Evolutionary conservation across 257 asterid species (phyloP), one percentile per base, ranked within the genome.

Genomic region (Prunella vulgaris): DNA sequence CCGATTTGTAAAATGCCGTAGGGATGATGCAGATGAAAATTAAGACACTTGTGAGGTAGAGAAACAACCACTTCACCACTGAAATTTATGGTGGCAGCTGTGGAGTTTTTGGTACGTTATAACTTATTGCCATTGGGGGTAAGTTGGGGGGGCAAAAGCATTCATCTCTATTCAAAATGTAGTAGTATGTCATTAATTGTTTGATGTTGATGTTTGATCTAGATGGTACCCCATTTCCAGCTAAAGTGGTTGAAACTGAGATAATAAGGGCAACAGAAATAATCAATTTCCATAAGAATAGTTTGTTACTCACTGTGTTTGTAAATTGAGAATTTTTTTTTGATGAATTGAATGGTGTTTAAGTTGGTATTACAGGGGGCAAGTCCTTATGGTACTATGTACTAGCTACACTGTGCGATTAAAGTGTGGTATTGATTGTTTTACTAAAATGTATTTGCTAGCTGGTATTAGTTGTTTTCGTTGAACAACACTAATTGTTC

Each of bases 61-160:
- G 54, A 58, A 62, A 56, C 49, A 44, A 59, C 62, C 42, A 69
- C 32, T 59, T 35, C 42, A 59, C 10, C 37, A 30, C 35, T 21
- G 40, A 53, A 65, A 60, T 66, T 74, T 37, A 78, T 69, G 51
- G 75, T n/a, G 67, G 64, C 79, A 60, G 74, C 68, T 70, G 72
- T 42, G 51, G 42, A 56, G 12, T 33, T 49, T 40, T 56, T 46
- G 52, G 46, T 25, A 60, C 51, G 15, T 20, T 9, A 7, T 7
- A 14, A 72, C 15, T 72, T 53, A 73, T 67, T 61, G 74, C 67
- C 33, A 56, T 28, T 7, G 17, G 21, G 66, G 15, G 24, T 32
- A 6, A 6, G 33, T 4, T 4, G 3, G 33, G 37, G 24, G 33
- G 17, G 33, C 49, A 49, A 48, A n/a, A 28, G 30, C 27, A 3